Conservation (phyloP, 2,329 filamentous ascomycete species). For the Cladosporium sp. region DNA sequence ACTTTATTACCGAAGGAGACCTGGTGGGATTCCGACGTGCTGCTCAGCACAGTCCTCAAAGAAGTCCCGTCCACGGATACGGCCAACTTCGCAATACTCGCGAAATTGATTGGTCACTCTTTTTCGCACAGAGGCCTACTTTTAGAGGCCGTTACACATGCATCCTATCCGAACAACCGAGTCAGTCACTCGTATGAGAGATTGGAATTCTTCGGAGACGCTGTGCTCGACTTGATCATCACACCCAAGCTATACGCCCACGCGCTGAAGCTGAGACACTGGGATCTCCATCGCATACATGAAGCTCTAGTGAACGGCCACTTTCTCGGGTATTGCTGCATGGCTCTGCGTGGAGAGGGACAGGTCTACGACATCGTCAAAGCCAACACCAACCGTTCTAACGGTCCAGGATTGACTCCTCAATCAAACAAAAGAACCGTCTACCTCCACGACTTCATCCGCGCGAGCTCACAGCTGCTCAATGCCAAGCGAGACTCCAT, state of each 20-base stretch:
- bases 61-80: conserved; percentile 44
- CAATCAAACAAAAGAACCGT: conserved; percentile 1
- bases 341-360: conserved; percentile 50
- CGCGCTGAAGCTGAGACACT: conserved; percentile 46
- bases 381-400: neutral
- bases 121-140: conserved; percentile 68
- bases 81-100: conserved; percentile 49
- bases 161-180: conserved; percentile 34
- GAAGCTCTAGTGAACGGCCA: conserved; percentile 75
- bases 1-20: conserved; percentile 58
- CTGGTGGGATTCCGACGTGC: conserved; percentile 18
- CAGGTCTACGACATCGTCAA: conserved; percentile 25
- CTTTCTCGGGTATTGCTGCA: conserved; percentile 71
- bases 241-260: conserved; percentile 57
- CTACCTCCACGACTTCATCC: conserved; percentile 30
- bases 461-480: conserved; percentile 40
- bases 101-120: conserved; percentile 64
- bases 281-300: conserved; percentile 71
- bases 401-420: neutral
- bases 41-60: conserved; percentile 14
- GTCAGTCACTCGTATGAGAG: conserved; percentile 61
- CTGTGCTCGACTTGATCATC: conserved; percentile 75
- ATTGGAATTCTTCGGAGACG: conserved; percentile 84
- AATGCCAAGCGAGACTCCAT: conserved; percentile 43
- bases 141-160: conserved; percentile 75